Evolutionary conservation across 305 asterid species (phyloP).

Genomic region (Fraxinus ornus): DNA sequence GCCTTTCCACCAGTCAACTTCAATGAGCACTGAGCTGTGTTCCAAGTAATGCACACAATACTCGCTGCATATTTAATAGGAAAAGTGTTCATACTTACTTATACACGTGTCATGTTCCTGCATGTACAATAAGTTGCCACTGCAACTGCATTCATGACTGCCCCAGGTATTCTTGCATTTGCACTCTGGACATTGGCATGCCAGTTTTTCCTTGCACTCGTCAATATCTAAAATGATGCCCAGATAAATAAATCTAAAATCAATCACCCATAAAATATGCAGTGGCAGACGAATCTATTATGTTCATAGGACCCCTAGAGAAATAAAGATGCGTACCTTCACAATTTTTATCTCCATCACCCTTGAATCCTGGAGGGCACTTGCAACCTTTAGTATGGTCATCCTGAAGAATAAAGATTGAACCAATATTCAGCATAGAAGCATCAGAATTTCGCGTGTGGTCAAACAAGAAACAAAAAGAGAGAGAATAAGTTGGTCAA

Average conservation of each 20-base stretch:
- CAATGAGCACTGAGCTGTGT: neutral
- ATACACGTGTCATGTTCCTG: constrained; percentile 88
- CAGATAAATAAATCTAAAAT: neutral
- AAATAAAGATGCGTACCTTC: constrained; percentile 53
- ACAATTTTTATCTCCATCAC: constrained; percentile 78
- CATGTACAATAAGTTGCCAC: constrained; percentile 61
- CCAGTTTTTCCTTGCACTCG: constrained; percentile 76
- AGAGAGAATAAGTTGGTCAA: neutral
- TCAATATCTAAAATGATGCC: constrained; percentile 53
- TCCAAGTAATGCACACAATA: neutral
- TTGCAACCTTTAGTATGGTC: constrained; percentile 82
- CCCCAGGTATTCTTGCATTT: constrained; percentile 95
- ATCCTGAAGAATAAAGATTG: constrained; percentile 49
- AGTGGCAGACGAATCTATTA: neutral
- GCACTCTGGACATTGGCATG: constrained; percentile 85
- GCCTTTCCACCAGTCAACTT: neutral
- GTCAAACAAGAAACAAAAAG: constrained; percentile 1
- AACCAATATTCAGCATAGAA: constrained; percentile 1
- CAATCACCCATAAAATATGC: neutral
- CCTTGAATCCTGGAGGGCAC: constrained; percentile 93
- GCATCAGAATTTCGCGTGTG: neutral
- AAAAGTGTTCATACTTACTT: constrained; percentile 38
- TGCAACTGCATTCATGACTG: constrained; percentile 77
- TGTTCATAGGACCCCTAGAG: neutral
- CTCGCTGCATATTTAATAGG: neutral